Evolutionary conservation across 73 alveolate species (phyloP).

Genomic region (Diophrys sp.): DNA sequence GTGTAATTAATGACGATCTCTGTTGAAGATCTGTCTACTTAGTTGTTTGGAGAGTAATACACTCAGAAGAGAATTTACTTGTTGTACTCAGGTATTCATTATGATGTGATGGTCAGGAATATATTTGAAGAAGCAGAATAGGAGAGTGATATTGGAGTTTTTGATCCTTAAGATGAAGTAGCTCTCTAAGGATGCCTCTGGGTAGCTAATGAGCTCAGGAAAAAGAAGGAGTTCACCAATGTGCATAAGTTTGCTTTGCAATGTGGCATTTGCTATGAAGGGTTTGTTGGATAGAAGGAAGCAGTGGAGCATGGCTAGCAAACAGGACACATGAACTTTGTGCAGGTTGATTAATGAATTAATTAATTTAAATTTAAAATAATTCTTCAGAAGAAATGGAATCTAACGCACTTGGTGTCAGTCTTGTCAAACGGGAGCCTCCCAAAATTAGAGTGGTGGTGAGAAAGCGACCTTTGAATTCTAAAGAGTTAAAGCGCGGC

Average conservation of each 20-base stretch:
- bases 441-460: conserved; percentile 98
- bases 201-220: conserved; percentile 68
- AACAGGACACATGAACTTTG: conserved; percentile 90
- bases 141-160: conserved; percentile 61
- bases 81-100: conserved; percentile 88
- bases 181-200: conserved; percentile 67
- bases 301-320: conserved; percentile 76
- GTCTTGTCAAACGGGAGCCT: neutral
- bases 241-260: conserved; percentile 54
- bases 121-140: conserved; percentile 63
- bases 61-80: conserved; percentile 70
- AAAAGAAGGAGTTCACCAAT: conserved; percentile 71
- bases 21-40: conserved; percentile 63
- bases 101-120: conserved; percentile 75
- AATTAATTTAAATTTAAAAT: neutral
- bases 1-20: conserved; percentile 75
- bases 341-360: conserved; percentile 36
- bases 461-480: conserved; percentile 98
- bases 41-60: conserved; percentile 77
- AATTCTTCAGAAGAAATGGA: neutral
- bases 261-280: conserved; percentile 81
- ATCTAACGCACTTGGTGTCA: neutral
- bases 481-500: conserved; percentile 85
- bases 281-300: conserved; percentile 79
- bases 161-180: conserved; percentile 35